A percentile compares a stretch with the other conserved stretches of the same genome.
phyloP scores from a whole-genome alignment of 78 protist species.

The Dictyostelium firmibasis region DNA sequence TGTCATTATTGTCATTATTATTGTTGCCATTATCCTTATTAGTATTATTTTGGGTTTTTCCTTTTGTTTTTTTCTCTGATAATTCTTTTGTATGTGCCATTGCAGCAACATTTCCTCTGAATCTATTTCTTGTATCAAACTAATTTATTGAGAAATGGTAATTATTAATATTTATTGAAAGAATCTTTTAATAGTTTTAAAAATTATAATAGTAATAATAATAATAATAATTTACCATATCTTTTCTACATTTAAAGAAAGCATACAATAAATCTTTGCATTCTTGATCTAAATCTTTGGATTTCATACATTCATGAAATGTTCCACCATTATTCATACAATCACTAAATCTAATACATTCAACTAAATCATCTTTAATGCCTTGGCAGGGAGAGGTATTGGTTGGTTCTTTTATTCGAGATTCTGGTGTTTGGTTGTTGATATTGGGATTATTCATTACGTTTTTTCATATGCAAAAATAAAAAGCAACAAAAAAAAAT shows the following conservation, averaged over 20 bases:
- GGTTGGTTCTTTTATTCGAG: neutral
- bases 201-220: neutral
- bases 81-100: slow-evolving; percentile 48
- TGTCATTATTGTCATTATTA: neutral
- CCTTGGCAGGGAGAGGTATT: slow-evolving; percentile 20
- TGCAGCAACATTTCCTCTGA: slow-evolving; percentile 76
- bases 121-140: slow-evolving; percentile 74
- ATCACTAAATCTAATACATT: slow-evolving; percentile 32
- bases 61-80: neutral
- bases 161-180: neutral
- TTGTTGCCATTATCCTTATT: neutral
- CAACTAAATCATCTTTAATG: slow-evolving; percentile 47
- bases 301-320: slow-evolving; percentile 60
- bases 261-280: slow-evolving; percentile 59
- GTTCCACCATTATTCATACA: slow-evolving; percentile 58
- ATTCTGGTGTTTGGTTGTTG: slow-evolving; percentile 9
- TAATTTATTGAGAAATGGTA: neutral
- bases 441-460: neutral
- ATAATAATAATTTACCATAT: slow-evolving; percentile 28
- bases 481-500: neutral
- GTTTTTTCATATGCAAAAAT: neutral
- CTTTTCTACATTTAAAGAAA: slow-evolving; percentile 47
- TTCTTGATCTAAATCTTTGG: slow-evolving; percentile 25
- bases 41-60: neutral
- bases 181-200: too few species aligned